Percentiles rank a stretch among this genome's conserved stretches.
phyloP scores from a whole-genome alignment of 2,329 filamentous ascomycete species.

The Tolypocladium tundrense region DNA sequence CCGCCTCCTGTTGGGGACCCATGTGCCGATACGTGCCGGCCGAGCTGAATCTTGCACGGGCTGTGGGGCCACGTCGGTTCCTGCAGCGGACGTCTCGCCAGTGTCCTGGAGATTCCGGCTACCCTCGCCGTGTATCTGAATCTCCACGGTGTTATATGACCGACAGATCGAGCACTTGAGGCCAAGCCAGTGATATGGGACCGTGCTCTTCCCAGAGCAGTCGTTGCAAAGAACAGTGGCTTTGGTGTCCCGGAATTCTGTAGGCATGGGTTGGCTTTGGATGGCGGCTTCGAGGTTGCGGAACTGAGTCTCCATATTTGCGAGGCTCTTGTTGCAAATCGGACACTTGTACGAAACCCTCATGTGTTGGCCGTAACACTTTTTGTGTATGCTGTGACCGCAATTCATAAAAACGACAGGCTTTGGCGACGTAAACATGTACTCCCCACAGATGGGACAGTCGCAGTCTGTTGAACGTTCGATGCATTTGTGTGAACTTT shows the following conservation, averaged over 20 bases:
- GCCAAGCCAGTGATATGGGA: constrained; percentile 89
- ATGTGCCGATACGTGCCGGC: constrained; percentile 8
- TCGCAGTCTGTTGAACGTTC: constrained; percentile 91
- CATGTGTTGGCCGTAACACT: constrained; percentile 82
- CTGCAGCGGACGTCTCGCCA: constrained; percentile 10
- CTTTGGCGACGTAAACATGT: constrained; percentile 85
- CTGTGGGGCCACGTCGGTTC: not conserved
- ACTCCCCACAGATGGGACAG: constrained; percentile 93
- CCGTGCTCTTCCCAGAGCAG: constrained; percentile 77
- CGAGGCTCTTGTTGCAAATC: constrained; percentile 91
- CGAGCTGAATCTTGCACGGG: constrained; percentile 4
- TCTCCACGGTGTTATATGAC: constrained; percentile 60
- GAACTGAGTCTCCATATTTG: constrained; percentile 96
- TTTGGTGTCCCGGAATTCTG: constrained; percentile 66
- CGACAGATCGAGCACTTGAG: constrained; percentile 71
- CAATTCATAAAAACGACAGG: constrained; percentile 91
- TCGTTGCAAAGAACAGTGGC: constrained; percentile 91
- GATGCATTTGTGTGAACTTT: constrained; percentile 82
- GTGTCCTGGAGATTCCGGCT: constrained; percentile 15
- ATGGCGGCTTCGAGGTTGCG: constrained; percentile 84
- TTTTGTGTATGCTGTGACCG: constrained; percentile 89
- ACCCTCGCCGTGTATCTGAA: constrained; percentile 45
- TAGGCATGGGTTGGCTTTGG: constrained; percentile 81
- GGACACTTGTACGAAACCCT: constrained; percentile 89
- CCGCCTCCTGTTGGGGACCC: constrained; percentile 20